Base-by-base conservation (phyloP, 768 basidiomycete species). In the Plicaturopsis crispa region DNA sequence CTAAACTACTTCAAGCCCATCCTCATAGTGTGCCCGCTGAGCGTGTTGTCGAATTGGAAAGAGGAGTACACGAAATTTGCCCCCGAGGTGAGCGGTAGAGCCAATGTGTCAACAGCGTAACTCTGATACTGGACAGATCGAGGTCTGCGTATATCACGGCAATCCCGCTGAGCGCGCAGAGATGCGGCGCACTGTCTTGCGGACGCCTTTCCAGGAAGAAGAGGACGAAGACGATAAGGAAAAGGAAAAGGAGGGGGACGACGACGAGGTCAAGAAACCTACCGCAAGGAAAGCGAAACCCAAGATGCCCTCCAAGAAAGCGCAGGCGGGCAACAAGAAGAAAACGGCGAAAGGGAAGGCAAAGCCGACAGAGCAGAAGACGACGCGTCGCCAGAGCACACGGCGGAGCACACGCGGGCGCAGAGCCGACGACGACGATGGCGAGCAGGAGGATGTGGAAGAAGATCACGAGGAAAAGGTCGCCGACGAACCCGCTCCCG, bases 91-190 rank as follows among this genome's bases (percentile, higher is more conserved):
- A 41, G 76, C 58, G 4, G 5, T 35, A 33, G 23, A 8, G 10
- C 20, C 5, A 18, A n/a, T 10, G 14, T 38, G 37, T 33, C 34
- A 21, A 37, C 45, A 13, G 23, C 28, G 33, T 31, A 32, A 14
- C 24, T 36, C 22, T 31, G 17, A 21, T 6, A 28, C 16, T 13
- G n/a, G 17, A n/a, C 38, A 89, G 83, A 86, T 92, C 30, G 84
- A 91, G 5, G 79, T 91, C 1, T 75, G 88, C 44, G 80, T 90
- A 67, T 99, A 99, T 56, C 88, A 97, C 46, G 96, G 96, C 4
- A 68, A 73, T 0, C 87, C 81, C 1, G 73, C 72, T 0, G 82
- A 93, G 41, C 84, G 96, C 17, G 84, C 83, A 0, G 79, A 85
- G 38, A 60, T 97, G 14, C 72, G 94, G 19, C 65, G 67, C 4